These are phyloP conservation scores for Cubamyces sp. DNA, from an alignment of 768 basidiomycete genomes.

Conservation along the genomic window DNA sequence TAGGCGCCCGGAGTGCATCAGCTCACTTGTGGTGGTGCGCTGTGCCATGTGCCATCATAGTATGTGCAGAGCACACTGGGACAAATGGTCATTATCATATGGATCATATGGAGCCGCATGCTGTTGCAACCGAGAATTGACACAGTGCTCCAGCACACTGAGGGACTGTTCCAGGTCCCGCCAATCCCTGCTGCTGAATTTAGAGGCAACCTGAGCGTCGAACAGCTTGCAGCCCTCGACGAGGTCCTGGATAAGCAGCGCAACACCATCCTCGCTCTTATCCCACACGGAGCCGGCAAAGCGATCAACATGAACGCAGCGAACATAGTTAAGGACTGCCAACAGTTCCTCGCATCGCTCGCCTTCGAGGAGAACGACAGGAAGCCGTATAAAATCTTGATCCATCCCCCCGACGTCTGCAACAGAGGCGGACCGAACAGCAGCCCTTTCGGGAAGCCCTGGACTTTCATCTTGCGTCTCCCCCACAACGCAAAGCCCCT, in stretches of 20 bases:
- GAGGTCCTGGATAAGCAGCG: slow-evolving; percentile 26
- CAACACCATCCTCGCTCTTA: too few relatives aligned
- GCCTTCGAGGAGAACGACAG: neutral
- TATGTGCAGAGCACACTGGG: slow-evolving; percentile 41
- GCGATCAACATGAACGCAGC: neutral
- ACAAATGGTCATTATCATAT: too few relatives aligned
- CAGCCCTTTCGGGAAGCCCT: neutral
- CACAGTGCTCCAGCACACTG: too few relatives aligned
- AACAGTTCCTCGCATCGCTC: neutral
- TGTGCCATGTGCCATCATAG: slow-evolving; percentile 41
- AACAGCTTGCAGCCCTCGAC: too few relatives aligned
- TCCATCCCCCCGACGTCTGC: neutral
- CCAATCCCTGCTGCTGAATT: too few relatives aligned
- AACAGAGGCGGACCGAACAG: neutral
- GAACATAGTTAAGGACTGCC: neutral
- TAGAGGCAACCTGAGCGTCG: too few relatives aligned
- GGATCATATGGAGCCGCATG: too few relatives aligned
- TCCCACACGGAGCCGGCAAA: slow-evolving; percentile 8
- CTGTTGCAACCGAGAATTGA: too few relatives aligned
- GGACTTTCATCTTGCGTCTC: neutral
- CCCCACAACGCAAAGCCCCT: neutral
- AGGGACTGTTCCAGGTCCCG: too few relatives aligned
- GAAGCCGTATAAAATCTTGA: neutral
- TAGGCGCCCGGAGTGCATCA: too few relatives aligned
- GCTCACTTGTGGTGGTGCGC: too few relatives aligned